Percentiles rank a stretch among this genome's conserved stretches.
phyloP scores from a whole-genome alignment of 2,329 filamentous ascomycete species.

The Alternaria angustiovoidea region DNA sequence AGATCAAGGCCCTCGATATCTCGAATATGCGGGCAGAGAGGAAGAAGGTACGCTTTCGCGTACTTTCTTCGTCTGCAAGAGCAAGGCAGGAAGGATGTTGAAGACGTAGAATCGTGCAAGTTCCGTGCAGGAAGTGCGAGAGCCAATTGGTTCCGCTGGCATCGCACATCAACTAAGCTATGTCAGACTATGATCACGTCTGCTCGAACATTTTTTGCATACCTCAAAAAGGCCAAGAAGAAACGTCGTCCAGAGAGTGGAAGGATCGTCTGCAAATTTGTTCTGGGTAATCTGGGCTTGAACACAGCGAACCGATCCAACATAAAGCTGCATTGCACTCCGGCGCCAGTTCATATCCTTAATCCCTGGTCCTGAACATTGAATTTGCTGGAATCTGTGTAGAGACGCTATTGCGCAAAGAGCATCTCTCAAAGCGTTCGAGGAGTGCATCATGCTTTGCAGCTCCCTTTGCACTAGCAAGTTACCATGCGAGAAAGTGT shows the following conservation, averaged over 20 bases:
- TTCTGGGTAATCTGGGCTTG: slow-evolving; percentile 20
- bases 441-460: slow-evolving; percentile 15
- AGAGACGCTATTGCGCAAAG: slow-evolving; percentile 29
- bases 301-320: slow-evolving; percentile 24
- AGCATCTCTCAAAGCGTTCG: slow-evolving; percentile 28
- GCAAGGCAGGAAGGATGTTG: slow-evolving; percentile 24
- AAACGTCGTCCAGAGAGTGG: slow-evolving; percentile 38
- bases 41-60: slow-evolving; percentile 32
- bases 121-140: slow-evolving; percentile 39
- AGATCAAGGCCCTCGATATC: slow-evolving; percentile 37
- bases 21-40: slow-evolving; percentile 39
- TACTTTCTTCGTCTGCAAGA: not conserved
- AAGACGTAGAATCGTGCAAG: slow-evolving; percentile 35
- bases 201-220: not conserved
- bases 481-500: slow-evolving; percentile 20
- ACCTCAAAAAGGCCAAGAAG: slow-evolving; percentile 39
- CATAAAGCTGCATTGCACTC: slow-evolving; percentile 27
- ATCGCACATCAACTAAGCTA: slow-evolving; percentile 37
- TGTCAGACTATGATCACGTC: not conserved
- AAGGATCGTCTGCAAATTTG: slow-evolving; percentile 22
- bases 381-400: slow-evolving; percentile 13
- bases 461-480: slow-evolving; percentile 20
- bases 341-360: not conserved
- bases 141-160: slow-evolving; percentile 37
- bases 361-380: slow-evolving; percentile 5